A percentile compares a stretch with the other conserved stretches of the same genome.
Conservation (phyloP, 225 moss, liverwort and hornwort genomes). For the Bryum argenteum region DNA sequence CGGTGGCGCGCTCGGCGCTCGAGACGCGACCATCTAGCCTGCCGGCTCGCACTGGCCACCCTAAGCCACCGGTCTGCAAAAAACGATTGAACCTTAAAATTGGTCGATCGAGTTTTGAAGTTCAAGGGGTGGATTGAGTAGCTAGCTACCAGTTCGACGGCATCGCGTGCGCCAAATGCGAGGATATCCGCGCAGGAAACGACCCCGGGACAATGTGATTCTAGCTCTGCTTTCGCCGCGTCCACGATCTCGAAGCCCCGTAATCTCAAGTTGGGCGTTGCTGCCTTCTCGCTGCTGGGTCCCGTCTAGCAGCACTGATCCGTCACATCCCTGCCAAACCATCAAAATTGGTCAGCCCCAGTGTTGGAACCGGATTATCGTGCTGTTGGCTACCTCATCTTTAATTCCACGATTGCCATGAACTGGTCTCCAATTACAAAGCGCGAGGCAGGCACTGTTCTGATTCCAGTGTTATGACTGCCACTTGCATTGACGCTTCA, state of each 20-base stretch:
- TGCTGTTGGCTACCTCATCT: too few relatives aligned
- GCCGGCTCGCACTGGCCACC: conserved; percentile 50
- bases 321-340: conserved; percentile 54
- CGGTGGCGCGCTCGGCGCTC: conserved; percentile 22
- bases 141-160: conserved; percentile 40
- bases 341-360: neutral
- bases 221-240: conserved; percentile 51
- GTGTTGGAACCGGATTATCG: neutral
- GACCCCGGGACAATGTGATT: conserved; percentile 44
- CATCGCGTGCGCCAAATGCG: conserved; percentile 51
- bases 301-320: conserved; percentile 57
- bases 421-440: too few relatives aligned
- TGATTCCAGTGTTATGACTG: too few relatives aligned
- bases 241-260: conserved; percentile 52
- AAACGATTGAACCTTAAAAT: neutral
- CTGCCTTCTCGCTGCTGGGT: conserved; percentile 39
- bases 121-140: neutral
- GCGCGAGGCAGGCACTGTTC: too few relatives aligned
- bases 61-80: conserved; percentile 35
- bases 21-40: conserved; percentile 52
- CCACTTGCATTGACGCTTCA: too few relatives aligned
- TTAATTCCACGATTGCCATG: too few relatives aligned
- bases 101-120: neutral
- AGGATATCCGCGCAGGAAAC: conserved; percentile 64
- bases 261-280: conserved; percentile 41